Base-by-base conservation (phyloP, 73 alveolate genomes). In the Halteria grandinella region DNA sequence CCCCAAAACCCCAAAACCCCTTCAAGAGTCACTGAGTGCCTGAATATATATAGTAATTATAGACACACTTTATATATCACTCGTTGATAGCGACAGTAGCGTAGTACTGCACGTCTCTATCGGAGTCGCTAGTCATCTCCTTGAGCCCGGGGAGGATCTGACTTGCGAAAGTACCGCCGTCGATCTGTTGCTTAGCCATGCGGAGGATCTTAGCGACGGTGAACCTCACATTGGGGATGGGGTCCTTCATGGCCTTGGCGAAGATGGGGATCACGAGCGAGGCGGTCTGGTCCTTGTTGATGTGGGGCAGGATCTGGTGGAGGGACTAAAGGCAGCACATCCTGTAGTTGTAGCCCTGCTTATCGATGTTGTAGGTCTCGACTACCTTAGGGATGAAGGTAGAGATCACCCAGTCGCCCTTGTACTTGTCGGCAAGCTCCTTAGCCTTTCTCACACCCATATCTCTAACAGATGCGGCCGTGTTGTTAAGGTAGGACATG, bases 391-490 rank as follows among this genome's bases (percentile, higher is more conserved):
- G 96, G 25, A 94, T 76, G 82, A 96, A 89, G 54, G 79, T 82
- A 37, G 86, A 74, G 49, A 81, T 74, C 44, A 95, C 94, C 99
- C 99, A 96, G 10, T 93, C 97, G 31, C 72, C 75, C 54, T 92
- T 91, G 88, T 88, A 94, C 51, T 74, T 55, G 17, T 85, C 88
- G 41, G 92, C 93, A 24, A 96, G 90, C 29, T 75, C 93, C 47
- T 92, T 78, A 31, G 87, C 90, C 58, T 96, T 95, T 74, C 64
- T 85, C 72, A 94, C 83, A 29, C 99, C 98, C 74, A 87, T 77
- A 18, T 89, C 91, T 85, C 99, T 89, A 0, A 95, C 99, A 18
- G 91, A 78, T 44, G 98, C 97, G n/a, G 96, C 98, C 73, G 98
- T 92, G 89, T 96, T 98, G 51, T 93, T 89, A 55, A 96, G 81